A percentile compares a stretch with the other conserved stretches of the same genome.
Evolutionary conservation across 192 early-diverging fungal species (phyloP).

Genomic region (Mortierella antarctica): DNA sequence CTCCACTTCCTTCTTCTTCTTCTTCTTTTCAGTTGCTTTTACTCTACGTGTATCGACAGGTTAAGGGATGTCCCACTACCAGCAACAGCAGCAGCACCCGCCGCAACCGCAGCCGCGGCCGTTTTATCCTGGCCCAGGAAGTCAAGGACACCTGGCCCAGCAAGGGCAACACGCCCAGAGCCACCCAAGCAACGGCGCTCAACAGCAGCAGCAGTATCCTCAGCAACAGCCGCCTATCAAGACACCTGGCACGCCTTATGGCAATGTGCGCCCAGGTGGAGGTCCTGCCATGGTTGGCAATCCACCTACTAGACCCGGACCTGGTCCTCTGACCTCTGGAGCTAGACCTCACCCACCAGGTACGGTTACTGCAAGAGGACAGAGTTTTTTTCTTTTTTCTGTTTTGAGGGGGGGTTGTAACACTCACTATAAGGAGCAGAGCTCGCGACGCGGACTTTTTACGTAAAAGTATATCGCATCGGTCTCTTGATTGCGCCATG

Average conservation of each 20-base stretch:
- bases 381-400: no score
- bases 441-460: no score
- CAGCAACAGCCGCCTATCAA: conserved; percentile 8
- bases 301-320: conserved; percentile 15
- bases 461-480: no score
- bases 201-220: conserved; percentile 16
- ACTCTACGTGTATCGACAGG: not conserved
- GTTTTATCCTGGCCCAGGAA: conserved; percentile 10
- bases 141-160: conserved; percentile 13
- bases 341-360: conserved; percentile 23
- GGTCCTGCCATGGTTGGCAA: conserved; percentile 5
- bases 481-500: no score
- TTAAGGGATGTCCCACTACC: conserved; percentile 1
- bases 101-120: not conserved
- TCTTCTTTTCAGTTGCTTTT: not conserved
- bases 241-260: conserved; percentile 17
- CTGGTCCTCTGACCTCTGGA: conserved; percentile 9
- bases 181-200: not conserved
- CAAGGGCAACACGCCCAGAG: conserved; percentile 13
- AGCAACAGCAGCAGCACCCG: not conserved
- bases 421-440: no score
- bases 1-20: not conserved
- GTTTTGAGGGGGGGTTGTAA: no score
- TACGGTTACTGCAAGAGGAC: not conserved
- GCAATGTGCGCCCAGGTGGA: conserved; percentile 20